Evolutionary conservation across 75 land plant genomes (phyloP), one percentile per base, ranked within the genome.

Genomic region (Picea sitchensis): DNA sequence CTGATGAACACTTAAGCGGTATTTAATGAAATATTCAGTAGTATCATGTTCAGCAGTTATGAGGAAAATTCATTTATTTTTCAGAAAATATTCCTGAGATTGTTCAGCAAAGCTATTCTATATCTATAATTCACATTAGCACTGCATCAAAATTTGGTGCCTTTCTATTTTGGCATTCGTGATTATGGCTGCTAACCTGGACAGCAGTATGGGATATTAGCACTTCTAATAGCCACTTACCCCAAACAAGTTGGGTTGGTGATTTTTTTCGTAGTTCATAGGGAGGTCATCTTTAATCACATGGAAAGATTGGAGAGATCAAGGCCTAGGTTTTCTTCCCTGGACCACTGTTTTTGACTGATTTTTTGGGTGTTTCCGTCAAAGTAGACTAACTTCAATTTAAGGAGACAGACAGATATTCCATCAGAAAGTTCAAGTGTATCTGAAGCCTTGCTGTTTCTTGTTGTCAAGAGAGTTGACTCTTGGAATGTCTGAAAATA

Each of bases 231-330:
- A 15, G 71, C 71, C 36, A 36, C 36, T 20, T 36, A 17, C 44
- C 71, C 20, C 38, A 32, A 2, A 15, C n/a, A 67, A 67, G 44
- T 36, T 67, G 44, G 71, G 44, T 34, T 67, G 32, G 41, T 34
- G 44, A 67, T 67, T 67, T 67, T 15, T 63, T 67, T 36, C 18
- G n/a, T 67, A 67, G 44, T 67, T 17, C 34, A 67, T 34, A 67
- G 41, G 71, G 41, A 30, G 38, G 41, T 34, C 34, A 67, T 36
- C 6, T 34, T 67, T 34, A 67, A 15, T 67, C 18, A 17, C 44
- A 67, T 14, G 6, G 20, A 36, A 34, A 67, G 9, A 36, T 17
- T 67, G 71, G 36, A 18, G 41, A 34, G 71, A 34, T 8, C 5
- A 67, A 38, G 17, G 20, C 15, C 7, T 5, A 67, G 41, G 20